phyloP scores from a whole-genome alignment of 2,329 filamentous ascomycete genomes.

The Colletotrichum echinochloae region DNA sequence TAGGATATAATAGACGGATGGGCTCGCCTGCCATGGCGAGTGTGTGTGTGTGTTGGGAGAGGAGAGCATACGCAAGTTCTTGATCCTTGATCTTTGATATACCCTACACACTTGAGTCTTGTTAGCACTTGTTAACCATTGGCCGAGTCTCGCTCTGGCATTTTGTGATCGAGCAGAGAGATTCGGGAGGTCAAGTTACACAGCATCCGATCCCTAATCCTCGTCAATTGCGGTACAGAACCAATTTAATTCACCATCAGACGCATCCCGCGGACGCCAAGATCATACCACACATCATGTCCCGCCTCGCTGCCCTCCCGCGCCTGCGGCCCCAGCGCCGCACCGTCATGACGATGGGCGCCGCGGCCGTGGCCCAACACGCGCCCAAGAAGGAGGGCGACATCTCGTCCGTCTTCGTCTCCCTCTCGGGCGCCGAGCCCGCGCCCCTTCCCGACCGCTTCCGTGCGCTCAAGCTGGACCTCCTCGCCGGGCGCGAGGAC shows the following conservation, averaged over 20 bases:
- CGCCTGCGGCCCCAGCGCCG: constrained; percentile 2
- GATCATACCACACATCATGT: constrained; percentile 1
- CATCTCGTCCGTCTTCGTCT: constrained; percentile 72
- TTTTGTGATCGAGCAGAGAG: neutral
- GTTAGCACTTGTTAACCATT: neutral
- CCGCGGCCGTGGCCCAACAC: neutral
- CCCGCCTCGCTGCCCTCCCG: neutral
- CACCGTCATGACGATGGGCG: constrained; percentile 32
- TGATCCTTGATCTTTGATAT: neutral
- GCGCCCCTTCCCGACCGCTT: constrained; percentile 66
- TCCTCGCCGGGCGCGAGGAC: constrained; percentile 63
- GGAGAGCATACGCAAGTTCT: neutral
- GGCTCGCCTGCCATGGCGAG: neutral
- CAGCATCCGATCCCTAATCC: neutral
- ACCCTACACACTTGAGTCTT: neutral
- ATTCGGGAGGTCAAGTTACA: neutral
- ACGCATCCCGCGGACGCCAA: too few relatives aligned
- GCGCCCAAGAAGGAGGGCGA: constrained; percentile 66
- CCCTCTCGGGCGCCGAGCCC: constrained; percentile 61
- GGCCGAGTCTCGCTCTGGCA: neutral
- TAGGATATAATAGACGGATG: neutral
- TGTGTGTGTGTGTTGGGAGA: neutral
- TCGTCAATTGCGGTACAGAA: neutral
- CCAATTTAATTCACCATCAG: neutral
- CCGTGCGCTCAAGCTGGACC: constrained; percentile 65